Base-by-base conservation (phyloP, 1,139 yeast genomes). In the Suzukiozyma palmioleophila region DNA sequence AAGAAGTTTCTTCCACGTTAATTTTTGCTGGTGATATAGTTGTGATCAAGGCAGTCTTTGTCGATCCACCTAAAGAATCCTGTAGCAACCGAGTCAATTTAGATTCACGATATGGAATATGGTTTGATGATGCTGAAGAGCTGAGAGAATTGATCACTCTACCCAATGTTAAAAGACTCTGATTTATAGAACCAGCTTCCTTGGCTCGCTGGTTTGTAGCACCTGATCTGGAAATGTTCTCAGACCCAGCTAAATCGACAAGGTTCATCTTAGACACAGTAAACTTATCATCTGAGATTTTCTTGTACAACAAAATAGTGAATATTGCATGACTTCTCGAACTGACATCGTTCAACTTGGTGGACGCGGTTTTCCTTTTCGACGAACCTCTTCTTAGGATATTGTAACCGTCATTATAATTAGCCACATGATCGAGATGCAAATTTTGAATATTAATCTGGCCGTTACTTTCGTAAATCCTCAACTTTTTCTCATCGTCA, bases 161-260 rank as follows among this genome's bases (percentile, higher is more conserved):
- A 0, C 96, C 97, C 36, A 89, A 69, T 0, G 96, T 83, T 30
- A 88, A 62, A 42, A 89, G 68, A 45, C 92, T 82, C 57, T 87
- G 94, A 58, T 89, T 89, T 39, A 89, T 89, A 51, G 83, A 77
- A 1, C 95, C 96, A 2, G 96, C 96, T 58, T 87, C 96, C 48
- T 86, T 78, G 0, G 95, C 95, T 25, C 94, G 69, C 52, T 77
- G 81, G 53, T 82, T 79, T 1, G 79, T 73, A 0, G 95, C 92
- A 1, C 96, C 96, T 0, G 95, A 84, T 42, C 87, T 67, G 44
- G 71, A 77, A 37, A 88, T 81, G 52, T 87, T 86, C 57, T 84
- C 92, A 12, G 94, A 84, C 0, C 97, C 96, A 0, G 97, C 97
- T 46, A 89, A 69, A 63, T 89, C 96, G 2, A 88, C 95, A 31